phyloP scores from a whole-genome alignment of 2,329 filamentous ascomycete genomes.

The Epichloe hybrida region DNA sequence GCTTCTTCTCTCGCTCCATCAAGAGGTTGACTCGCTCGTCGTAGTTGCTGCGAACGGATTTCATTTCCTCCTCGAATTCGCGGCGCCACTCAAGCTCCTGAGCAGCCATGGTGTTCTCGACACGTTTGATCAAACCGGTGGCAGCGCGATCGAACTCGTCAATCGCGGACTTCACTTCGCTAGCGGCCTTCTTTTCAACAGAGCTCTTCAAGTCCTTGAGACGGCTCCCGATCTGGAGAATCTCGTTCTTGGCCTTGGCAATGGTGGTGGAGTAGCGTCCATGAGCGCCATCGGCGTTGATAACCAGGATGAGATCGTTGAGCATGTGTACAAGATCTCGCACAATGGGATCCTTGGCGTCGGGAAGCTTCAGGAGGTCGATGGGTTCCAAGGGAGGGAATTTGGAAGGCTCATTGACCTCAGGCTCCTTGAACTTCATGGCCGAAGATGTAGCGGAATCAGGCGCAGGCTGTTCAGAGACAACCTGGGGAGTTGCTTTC shows the following conservation, averaged over 20 bases:
- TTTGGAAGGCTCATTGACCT: constrained; percentile 52
- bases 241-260: constrained; percentile 71
- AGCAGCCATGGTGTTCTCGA: constrained; percentile 67
- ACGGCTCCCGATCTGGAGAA: constrained; percentile 64
- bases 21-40: constrained; percentile 68
- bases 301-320: constrained; percentile 87
- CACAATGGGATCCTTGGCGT: constrained; percentile 73
- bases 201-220: constrained; percentile 61
- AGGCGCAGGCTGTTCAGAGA: constrained; percentile 8
- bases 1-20: constrained; percentile 62
- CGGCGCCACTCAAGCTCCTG: constrained; percentile 75
- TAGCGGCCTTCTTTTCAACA: constrained; percentile 57
- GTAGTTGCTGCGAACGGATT: constrained; percentile 64
- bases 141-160: constrained; percentile 78
- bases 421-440: constrained; percentile 37
- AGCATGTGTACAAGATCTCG: constrained; percentile 90
- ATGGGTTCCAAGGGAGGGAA: constrained; percentile 55
- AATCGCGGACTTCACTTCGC: constrained; percentile 57
- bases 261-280: constrained; percentile 68
- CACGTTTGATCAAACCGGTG: constrained; percentile 72
- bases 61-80: constrained; percentile 78
- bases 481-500: constrained; percentile 14
- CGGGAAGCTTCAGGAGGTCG: constrained; percentile 60
- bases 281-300: constrained; percentile 74
- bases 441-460: constrained; percentile 15